Evolutionary conservation across 345 rosid genomes (phyloP), one percentile per base, ranked within the genome.

Genomic region (Populus deltoides): DNA sequence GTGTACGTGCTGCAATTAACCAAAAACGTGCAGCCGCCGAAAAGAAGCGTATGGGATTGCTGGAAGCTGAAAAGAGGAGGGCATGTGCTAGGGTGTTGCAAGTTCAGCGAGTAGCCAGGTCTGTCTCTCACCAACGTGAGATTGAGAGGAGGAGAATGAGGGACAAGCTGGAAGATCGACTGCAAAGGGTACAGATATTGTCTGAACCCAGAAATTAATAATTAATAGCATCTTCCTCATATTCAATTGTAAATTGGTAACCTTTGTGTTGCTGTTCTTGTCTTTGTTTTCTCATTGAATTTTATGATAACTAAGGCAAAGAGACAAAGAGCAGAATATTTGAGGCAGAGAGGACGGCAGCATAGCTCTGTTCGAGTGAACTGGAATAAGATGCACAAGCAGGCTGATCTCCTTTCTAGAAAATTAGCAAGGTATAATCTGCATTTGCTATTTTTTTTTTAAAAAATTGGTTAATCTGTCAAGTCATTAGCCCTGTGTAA

Each of bases 1-100:
- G 92, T 18, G 91, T 94, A 17, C 81, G 85, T 76, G 92, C 98
- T 72, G 90, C 97, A 17, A 93, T 94, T 57, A 88, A 90, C 85
- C 97, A 97, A 85, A 97, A 92, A 82, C 93, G 99, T 77, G 86
- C 71, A 24, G 93, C 95, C 82, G 98, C 99, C 25, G 98, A 97
- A 91, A 92, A 86, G 87, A 97, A 97, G 85, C 89, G 99, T 49
- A 75, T 90, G 68, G 92, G 90, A 69, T 85, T 97, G 82, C 80
- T 97, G 75, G 99, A 97, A 81, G 97, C 90, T 22, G 99, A 94
- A 87, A 91, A 85, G 89, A 92, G 86, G 86, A 89, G 88, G 81
- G 98, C 98, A 73, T 73, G 84, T 85, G 95, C 98, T 70, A 90
- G 98, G 82, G 71, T 92, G 75, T 78, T 80, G 78, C 93, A 90